These are phyloP conservation scores for Coniochaeta sp. DNA, from an alignment of 2,329 filamentous ascomycete species.

Conservation along the genomic window DNA sequence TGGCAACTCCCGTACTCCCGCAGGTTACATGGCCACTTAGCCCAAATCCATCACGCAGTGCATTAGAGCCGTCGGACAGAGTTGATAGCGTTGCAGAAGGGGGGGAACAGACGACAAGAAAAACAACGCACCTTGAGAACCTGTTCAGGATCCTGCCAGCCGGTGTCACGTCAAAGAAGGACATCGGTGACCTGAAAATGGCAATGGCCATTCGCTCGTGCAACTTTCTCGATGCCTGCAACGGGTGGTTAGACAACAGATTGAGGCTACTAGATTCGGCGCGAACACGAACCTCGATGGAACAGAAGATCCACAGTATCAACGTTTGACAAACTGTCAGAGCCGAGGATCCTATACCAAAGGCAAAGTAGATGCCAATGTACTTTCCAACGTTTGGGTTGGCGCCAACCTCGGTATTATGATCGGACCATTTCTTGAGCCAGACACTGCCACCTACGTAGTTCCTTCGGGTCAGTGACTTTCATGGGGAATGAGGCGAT, in stretches of 20 bases:
- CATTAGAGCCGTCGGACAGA: constrained; percentile 8
- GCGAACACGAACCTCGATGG: constrained; percentile 67
- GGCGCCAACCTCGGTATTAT: constrained; percentile 57
- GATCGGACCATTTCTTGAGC: constrained; percentile 89
- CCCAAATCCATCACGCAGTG: constrained; percentile 2
- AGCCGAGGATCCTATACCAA: constrained; percentile 79
- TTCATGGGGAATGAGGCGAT: background rate
- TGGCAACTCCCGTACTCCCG: background rate
- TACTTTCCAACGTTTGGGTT: constrained; percentile 82
- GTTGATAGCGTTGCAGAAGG: background rate
- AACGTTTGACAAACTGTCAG: constrained; percentile 88
- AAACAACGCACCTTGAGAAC: constrained; percentile 69
- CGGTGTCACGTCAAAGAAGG: constrained; percentile 95
- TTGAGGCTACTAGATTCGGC: constrained; percentile 11
- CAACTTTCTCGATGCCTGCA: constrained; percentile 81
- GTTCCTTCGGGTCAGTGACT: background rate
- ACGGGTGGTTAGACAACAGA: constrained; percentile 4
- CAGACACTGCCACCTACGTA: constrained; percentile 70
- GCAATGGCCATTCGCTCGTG: constrained; percentile 96
- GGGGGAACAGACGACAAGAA: background rate
- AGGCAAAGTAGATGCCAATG: constrained; percentile 90
- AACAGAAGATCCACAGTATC: constrained; percentile 98
- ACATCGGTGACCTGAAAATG: constrained; percentile 97
- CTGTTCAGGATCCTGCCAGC: constrained; percentile 94
- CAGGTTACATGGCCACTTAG: constrained; percentile 7